Percentiles rank a stretch among this genome's conserved stretches.
phyloP scores from a whole-genome alignment of 2,329 filamentous ascomycete species.

The Ceratocystiopsis brevicomis region DNA sequence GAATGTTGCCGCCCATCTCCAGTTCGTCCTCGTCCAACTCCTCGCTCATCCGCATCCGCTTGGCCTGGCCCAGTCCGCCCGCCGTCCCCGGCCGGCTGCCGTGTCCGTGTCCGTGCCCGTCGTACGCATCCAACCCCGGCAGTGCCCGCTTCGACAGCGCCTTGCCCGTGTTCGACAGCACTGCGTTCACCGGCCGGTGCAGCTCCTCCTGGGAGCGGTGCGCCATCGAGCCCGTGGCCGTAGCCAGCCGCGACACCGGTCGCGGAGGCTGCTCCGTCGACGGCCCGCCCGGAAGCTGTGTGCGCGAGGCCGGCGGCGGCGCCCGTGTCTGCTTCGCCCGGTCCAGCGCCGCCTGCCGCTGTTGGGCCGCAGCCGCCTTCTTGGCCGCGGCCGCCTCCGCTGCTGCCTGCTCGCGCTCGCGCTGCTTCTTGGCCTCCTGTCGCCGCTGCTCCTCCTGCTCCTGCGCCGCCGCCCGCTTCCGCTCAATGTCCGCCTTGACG shows the following conservation, averaged over 20 bases:
- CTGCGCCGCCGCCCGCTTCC: conserved; percentile 48
- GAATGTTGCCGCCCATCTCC: conserved; percentile 34
- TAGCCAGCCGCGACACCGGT: conserved; percentile 39
- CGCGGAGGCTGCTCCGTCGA: conserved; percentile 19
- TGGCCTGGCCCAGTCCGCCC: conserved; percentile 41
- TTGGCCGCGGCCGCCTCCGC: conserved; percentile 32
- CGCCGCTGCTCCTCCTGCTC: conserved; percentile 37
- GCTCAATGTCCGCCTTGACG: conserved; percentile 63
- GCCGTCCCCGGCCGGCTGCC: conserved; percentile 2
- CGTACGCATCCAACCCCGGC: conserved; percentile 17
- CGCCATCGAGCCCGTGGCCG: conserved; percentile 29
- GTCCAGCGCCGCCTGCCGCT: conserved; percentile 43
- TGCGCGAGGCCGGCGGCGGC: conserved; percentile 38
- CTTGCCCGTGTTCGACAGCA: conserved; percentile 45
- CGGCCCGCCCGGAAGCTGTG: conserved; percentile 30
- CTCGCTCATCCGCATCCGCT: conserved; percentile 63
- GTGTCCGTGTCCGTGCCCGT: conserved; percentile 1
- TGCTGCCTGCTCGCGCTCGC: conserved; percentile 37
- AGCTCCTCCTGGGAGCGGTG: conserved; percentile 38
- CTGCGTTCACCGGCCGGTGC: conserved; percentile 39
- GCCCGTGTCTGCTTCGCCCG: conserved; percentile 46
- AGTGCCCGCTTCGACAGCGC: conserved; percentile 57
- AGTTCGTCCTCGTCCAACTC: conserved; percentile 42
- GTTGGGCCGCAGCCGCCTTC: conserved; percentile 30
- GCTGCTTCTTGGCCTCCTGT: conserved; percentile 31